Evolutionary conservation across 257 asterid species (phyloP).

Genomic region (Ilex asprella): DNA sequence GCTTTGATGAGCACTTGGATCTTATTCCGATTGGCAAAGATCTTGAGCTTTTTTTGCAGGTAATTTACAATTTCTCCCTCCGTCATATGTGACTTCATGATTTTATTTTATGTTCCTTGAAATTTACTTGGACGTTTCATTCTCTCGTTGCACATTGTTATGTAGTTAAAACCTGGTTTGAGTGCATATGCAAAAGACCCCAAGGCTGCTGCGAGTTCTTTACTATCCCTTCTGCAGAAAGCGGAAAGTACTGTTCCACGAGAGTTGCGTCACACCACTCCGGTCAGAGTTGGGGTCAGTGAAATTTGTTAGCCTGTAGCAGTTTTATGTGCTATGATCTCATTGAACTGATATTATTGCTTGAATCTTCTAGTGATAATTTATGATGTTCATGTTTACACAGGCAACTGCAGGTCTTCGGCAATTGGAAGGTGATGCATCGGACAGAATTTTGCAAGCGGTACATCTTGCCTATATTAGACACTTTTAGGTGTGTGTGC

Average conservation of each 20-base stretch:
- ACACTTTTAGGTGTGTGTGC: no score
- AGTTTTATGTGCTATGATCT: background rate
- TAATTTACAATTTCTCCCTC: background rate
- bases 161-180: conserved; percentile 58
- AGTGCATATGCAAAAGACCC: conserved; percentile 56
- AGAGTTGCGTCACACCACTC: conserved; percentile 34
- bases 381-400: conserved; percentile 11
- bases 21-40: conserved; percentile 76
- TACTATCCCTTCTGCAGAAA: conserved; percentile 33
- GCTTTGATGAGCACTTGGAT: conserved; percentile 61
- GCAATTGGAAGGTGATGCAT: conserved; percentile 41
- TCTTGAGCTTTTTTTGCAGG: conserved; percentile 45
- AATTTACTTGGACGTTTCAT: no score
- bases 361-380: conserved; percentile 9
- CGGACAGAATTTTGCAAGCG: conserved; percentile 62
- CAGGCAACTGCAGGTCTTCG: conserved; percentile 91
- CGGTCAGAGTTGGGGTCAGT: conserved; percentile 74
- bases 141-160: background rate
- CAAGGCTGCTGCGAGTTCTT: conserved; percentile 46
- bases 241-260: conserved; percentile 51
- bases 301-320: background rate
- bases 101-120: no score
- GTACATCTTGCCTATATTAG: conserved; percentile 20
- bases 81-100: no score
- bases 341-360: background rate